Evolutionary conservation across 495 filamentous ascomycete genomes (phyloP).

Genomic region (Astrocystis sublimbata): DNA sequence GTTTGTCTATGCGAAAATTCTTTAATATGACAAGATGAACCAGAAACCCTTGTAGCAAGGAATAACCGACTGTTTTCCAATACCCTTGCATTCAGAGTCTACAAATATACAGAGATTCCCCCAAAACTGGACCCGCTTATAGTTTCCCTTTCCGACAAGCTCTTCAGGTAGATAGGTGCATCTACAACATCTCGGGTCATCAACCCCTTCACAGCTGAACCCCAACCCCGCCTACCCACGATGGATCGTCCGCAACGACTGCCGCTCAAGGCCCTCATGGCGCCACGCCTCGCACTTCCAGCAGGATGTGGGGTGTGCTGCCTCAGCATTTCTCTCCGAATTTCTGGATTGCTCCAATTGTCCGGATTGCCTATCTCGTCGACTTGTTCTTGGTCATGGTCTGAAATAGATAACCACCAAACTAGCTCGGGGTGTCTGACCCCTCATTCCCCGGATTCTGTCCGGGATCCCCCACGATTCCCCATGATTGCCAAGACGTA

Average conservation of each 20-base stretch:
- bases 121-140: background rate
- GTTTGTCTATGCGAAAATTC: background rate
- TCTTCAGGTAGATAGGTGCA: constrained; percentile 2
- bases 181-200: too few species aligned
- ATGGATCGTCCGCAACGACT: too few species aligned
- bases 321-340: background rate
- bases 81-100: background rate
- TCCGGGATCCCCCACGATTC: too few species aligned
- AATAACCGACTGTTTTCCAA: background rate
- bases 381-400: too few species aligned
- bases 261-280: too few species aligned
- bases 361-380: background rate
- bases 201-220: too few species aligned
- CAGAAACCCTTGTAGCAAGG: background rate
- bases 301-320: too few species aligned
- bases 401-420: too few species aligned
- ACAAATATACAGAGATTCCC: background rate
- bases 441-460: constrained; percentile 4
- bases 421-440: background rate
- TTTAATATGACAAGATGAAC: background rate
- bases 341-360: background rate
- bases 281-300: too few species aligned
- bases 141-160: background rate
- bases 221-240: too few species aligned
- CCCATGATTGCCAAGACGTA: too few species aligned